Conservation (phyloP, 208 protist species). For the Crithidia sp. region DNA sequence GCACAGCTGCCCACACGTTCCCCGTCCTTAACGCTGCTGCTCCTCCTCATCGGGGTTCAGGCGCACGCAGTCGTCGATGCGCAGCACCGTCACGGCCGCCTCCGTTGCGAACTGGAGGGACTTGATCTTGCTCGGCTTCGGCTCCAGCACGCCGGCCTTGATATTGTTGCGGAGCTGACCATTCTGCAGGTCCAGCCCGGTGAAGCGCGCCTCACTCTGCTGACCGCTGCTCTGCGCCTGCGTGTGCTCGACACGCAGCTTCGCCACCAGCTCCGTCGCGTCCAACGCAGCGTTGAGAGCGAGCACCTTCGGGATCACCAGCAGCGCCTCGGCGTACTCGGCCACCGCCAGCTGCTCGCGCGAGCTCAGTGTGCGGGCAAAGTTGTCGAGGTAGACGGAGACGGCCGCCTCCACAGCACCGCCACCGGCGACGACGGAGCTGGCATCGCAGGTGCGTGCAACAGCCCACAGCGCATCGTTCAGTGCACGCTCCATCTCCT, state of each 20-base stretch:
- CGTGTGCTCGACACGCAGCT: slow-evolving; percentile 97
- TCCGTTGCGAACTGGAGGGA: slow-evolving; percentile 99
- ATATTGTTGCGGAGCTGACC: slow-evolving; percentile 97
- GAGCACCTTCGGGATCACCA: slow-evolving; percentile 99
- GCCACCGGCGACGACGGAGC: slow-evolving; percentile 97
- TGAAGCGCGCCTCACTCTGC: slow-evolving; percentile 61
- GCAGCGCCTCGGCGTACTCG: slow-evolving; percentile 98
- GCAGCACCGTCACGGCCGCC: slow-evolving; percentile 99
- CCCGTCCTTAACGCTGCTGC: slow-evolving; percentile 18
- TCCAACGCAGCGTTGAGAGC: slow-evolving; percentile 98
- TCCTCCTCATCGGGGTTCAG: slow-evolving; percentile 92
- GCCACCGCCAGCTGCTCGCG: slow-evolving; percentile 99
- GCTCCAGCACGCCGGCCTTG: slow-evolving; percentile 98
- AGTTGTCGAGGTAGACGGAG: slow-evolving; percentile 98
- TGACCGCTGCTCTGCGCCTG: slow-evolving; percentile 46
- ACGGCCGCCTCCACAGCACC: slow-evolving; percentile 99
- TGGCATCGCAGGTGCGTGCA: slow-evolving; percentile 98
- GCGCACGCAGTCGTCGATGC: slow-evolving; percentile 99
- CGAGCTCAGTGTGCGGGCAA: slow-evolving; percentile 96
- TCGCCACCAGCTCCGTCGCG: slow-evolving; percentile 98
- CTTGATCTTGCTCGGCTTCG: slow-evolving; percentile 99
- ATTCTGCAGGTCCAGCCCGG: slow-evolving; percentile 96
- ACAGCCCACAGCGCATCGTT: slow-evolving; percentile 99
- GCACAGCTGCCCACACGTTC: neutral
- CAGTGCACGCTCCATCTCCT: slow-evolving; percentile 98